Evolutionary conservation across 495 filamentous ascomycete species (phyloP), one percentile per base, ranked within the genome.

Genomic region (Opeltia flavorubescens): DNA sequence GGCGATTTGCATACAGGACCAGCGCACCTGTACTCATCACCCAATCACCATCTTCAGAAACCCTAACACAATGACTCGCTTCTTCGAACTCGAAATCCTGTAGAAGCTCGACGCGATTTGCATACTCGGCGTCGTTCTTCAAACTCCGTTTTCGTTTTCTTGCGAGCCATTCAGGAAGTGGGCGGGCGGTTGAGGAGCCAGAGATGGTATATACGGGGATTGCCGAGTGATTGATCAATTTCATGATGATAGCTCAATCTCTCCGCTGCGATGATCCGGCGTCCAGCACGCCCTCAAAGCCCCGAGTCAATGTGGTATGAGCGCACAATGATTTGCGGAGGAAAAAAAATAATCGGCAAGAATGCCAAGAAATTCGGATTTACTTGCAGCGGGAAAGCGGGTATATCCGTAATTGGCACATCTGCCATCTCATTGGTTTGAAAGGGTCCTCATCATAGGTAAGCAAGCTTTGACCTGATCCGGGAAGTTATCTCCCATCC

Each of bases 21-120:
- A 29, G 73, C 61, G 65, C 76, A 74, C 89, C 91, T 52, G 89
- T 93, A 54, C 86, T 94, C 84, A 96, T 93, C 8, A 95, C 86
- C 85, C 91, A 99, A 57, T 96, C 81, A 29, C 89, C 89, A 75
- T 99, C 93, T 48, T 95, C 91, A 59, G 86, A 94, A 27, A 86
- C 83, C 28, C 86, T 70, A 39, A 99, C 73, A 60, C 89, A 95
- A 38, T 81, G 76, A 59, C 89, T 95, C n/a, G 93, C 88, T 63
- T 99, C 93, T 57, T 96, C 91, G 52, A 96, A 99, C 56, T 94
- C 89, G 59, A 99, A 99, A 58, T 96, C 89, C 57, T 99, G 93
- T 21, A 99, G 71, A 41, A 99, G 69, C 62, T 99, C 93, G 49
- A 99, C 82, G 43, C 91, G 83, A 59, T 86, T 94, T 46, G 86